Percentiles rank a stretch among this genome's conserved stretches.
Evolutionary conservation across 805 yeast genomes (phyloP).

Genomic region (Ogataea siamensis): DNA sequence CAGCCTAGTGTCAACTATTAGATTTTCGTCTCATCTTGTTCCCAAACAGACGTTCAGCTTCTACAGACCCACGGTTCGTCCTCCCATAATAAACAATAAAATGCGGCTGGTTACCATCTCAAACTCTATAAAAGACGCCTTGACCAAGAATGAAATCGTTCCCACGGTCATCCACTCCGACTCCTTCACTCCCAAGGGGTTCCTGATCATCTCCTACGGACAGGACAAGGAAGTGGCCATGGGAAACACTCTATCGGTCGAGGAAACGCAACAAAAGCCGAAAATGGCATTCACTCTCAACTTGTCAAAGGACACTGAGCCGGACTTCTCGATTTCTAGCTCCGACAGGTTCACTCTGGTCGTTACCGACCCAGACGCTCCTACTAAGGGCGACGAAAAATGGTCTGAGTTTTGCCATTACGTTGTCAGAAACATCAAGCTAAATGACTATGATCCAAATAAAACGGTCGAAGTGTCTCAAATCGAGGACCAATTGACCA

Average conservation of each 20-base stretch:
- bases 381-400: constrained; percentile 73
- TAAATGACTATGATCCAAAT: constrained; percentile 38
- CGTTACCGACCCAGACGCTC: constrained; percentile 93
- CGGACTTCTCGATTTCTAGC: constrained; percentile 41
- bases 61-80: constrained; percentile 2
- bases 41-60: background rate
- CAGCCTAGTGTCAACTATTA: background rate
- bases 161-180: constrained; percentile 51
- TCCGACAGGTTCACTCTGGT: constrained; percentile 67
- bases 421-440: constrained; percentile 53
- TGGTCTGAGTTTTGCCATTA: constrained; percentile 90
- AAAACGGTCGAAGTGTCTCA: constrained; percentile 26
- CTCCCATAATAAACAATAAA: constrained; percentile 6
- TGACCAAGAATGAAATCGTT: constrained; percentile 45
- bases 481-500: constrained; percentile 32
- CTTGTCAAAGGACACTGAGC: constrained; percentile 30
- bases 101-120: constrained; percentile 47
- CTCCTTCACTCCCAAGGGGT: constrained; percentile 42
- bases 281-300: constrained; percentile 59
- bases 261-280: constrained; percentile 69
- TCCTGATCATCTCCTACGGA: constrained; percentile 66
- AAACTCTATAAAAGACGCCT: constrained; percentile 52
- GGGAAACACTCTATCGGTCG: constrained; percentile 70
- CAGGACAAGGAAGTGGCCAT: constrained; percentile 60
- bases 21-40: constrained; percentile 2